A percentile compares a stretch with the other conserved stretches of the same genome.
Evolutionary conservation across 2,329 filamentous ascomycete species (phyloP).

Genomic region (Venturia aucupariae): DNA sequence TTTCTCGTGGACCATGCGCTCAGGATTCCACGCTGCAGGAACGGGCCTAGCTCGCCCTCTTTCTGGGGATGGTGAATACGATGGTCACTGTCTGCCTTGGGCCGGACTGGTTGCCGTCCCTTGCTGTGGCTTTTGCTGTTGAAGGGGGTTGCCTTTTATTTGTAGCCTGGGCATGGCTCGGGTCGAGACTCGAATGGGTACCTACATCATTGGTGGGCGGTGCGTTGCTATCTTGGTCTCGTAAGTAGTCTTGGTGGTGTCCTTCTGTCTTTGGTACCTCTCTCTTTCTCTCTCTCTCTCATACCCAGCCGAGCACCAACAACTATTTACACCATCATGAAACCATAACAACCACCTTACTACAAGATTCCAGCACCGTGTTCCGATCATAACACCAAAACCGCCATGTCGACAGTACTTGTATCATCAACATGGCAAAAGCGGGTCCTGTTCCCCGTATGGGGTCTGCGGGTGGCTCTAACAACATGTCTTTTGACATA

Average conservation of each 20-base stretch:
- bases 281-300: background rate
- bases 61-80: background rate
- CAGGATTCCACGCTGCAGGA: background rate
- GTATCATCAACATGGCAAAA: conserved; percentile 4
- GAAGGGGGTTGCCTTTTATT: background rate
- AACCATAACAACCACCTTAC: background rate
- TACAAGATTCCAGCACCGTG: background rate
- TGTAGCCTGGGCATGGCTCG: background rate
- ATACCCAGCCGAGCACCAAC: background rate
- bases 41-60: background rate
- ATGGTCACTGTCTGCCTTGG: background rate
- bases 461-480: background rate
- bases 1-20: background rate
- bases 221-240: background rate
- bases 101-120: background rate
- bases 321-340: background rate
- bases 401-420: background rate
- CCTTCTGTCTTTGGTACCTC: background rate
- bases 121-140: background rate
- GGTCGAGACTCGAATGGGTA: background rate
- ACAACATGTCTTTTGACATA: background rate
- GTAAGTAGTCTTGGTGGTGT: background rate
- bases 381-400: background rate
- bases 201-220: background rate
- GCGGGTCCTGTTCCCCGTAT: background rate